Percentiles rank a stretch among this genome's conserved stretches.
Conservation (phyloP, 305 asterid genomes). For the Plantago coronopus region DNA sequence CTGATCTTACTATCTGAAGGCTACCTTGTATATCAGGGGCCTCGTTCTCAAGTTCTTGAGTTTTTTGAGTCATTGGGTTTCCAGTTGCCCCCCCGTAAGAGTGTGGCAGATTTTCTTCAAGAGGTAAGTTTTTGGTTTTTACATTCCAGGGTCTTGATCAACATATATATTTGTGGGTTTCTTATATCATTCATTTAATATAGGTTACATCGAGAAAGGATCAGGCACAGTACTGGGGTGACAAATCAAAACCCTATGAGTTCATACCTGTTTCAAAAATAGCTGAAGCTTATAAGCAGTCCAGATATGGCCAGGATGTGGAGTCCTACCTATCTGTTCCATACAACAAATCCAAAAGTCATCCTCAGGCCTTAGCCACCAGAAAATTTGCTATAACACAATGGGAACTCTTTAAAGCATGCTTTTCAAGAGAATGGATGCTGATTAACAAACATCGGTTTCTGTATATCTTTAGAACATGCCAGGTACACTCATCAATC, state of each 20-base stretch:
- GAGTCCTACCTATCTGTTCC: slow-evolving; percentile 43
- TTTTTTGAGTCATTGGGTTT: slow-evolving; percentile 84
- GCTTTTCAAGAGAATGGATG: slow-evolving; percentile 74
- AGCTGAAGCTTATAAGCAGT: slow-evolving; percentile 63
- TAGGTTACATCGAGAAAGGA: slow-evolving; percentile 87
- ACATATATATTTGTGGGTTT: slow-evolving; percentile 13
- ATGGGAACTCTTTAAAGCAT: slow-evolving; percentile 71
- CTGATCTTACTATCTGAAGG: slow-evolving; percentile 77
- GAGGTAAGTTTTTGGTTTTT: slow-evolving; percentile 46
- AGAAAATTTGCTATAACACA: slow-evolving; percentile 56
- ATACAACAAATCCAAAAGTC: slow-evolving; percentile 54
- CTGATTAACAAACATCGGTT: slow-evolving; percentile 64
- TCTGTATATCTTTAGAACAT: slow-evolving; percentile 72
- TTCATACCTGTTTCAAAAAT: slow-evolving; percentile 63
- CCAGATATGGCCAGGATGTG: slow-evolving; percentile 54
- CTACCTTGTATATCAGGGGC: slow-evolving; percentile 75
- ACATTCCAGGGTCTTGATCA: not conserved
- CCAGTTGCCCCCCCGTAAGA: slow-evolving; percentile 81
- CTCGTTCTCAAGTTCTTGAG: slow-evolving; percentile 55
- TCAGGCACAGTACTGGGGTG: slow-evolving; percentile 89
- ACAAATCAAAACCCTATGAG: slow-evolving; percentile 62
- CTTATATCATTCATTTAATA: slow-evolving; percentile 15
- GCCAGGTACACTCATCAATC: slow-evolving; percentile 50
- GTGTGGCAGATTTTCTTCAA: slow-evolving; percentile 85
- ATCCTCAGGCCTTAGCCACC: slow-evolving; percentile 59